These are phyloP conservation scores for Blastocystis sp. DNA, from an alignment of 352 stramenopile genomes.

Conservation along the genomic window DNA sequence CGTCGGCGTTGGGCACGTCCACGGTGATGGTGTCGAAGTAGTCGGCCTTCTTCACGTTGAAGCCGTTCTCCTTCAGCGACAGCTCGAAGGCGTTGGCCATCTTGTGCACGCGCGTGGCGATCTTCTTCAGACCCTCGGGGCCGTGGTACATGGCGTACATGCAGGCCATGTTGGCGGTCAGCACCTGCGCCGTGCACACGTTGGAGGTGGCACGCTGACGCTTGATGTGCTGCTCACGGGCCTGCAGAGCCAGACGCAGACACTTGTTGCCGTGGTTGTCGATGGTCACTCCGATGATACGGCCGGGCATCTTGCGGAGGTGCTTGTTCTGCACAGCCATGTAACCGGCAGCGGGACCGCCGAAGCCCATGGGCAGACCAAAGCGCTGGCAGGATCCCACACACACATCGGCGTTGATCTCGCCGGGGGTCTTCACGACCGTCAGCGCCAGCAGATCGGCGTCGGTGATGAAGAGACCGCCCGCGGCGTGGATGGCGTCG, in stretches of 20 bases:
- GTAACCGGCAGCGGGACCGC: slow-evolving; percentile 91
- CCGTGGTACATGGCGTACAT: slow-evolving; percentile 95
- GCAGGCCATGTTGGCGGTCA: slow-evolving; percentile 92
- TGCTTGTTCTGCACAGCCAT: slow-evolving; percentile 87
- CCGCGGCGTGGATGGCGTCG: slow-evolving; percentile 69
- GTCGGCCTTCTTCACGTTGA: slow-evolving; percentile 61
- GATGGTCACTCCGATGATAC: slow-evolving; percentile 94
- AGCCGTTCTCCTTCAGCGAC: slow-evolving; percentile 70
- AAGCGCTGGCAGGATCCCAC: slow-evolving; percentile 94
- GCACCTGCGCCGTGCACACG: slow-evolving; percentile 94
- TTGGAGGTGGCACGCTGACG: slow-evolving; percentile 97
- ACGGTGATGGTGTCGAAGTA: slow-evolving; percentile 62
- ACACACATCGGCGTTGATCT: slow-evolving; percentile 90
- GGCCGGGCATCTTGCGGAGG: slow-evolving; percentile 87
- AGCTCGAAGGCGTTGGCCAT: slow-evolving; percentile 75
- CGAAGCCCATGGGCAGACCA: slow-evolving; percentile 96
- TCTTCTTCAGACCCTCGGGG: slow-evolving; percentile 81
- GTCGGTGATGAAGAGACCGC: slow-evolving; percentile 83
- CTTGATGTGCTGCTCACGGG: slow-evolving; percentile 92
- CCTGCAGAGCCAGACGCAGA: slow-evolving; percentile 97
- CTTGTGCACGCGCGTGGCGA: slow-evolving; percentile 81
- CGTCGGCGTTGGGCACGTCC: slow-evolving; percentile 43
- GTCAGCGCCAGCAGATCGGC: slow-evolving; percentile 88
- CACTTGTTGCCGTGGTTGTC: slow-evolving; percentile 84
- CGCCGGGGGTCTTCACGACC: slow-evolving; percentile 79